These are phyloP conservation scores for Entomortierella parvispora DNA, from an alignment of 192 early-diverging fungal species.

Conservation along the genomic window DNA sequence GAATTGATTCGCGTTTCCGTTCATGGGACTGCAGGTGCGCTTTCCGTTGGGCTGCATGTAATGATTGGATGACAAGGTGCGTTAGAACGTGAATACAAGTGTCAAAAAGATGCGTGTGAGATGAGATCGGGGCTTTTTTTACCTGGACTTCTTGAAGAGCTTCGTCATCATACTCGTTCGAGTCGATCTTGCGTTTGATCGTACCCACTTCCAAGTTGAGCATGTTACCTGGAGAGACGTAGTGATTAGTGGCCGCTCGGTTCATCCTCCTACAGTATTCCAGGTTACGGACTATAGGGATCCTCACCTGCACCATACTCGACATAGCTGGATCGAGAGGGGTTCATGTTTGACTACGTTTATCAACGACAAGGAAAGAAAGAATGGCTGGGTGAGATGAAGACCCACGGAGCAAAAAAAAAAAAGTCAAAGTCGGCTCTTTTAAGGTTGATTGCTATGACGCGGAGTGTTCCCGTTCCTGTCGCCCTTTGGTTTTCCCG, in stretches of 20 bases:
- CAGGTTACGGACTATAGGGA: no score
- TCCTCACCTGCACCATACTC: slow-evolving; percentile 45
- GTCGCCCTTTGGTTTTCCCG: no score
- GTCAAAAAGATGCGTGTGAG: no score
- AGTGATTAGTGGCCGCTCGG: no score
- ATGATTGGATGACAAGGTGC: background rate
- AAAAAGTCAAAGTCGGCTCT: background rate
- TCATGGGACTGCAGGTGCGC: slow-evolving; percentile 27
- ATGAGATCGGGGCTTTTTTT: no score
- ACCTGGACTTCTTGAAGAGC: slow-evolving; percentile 39
- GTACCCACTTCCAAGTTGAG: slow-evolving; percentile 43
- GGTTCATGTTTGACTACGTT: slow-evolving; percentile 28
- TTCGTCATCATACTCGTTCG: slow-evolving; percentile 48
- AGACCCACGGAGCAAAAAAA: slow-evolving; percentile 3
- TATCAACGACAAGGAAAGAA: background rate
- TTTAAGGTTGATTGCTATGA: background rate
- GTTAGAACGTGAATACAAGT: background rate
- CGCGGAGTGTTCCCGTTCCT: no score
- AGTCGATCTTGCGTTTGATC: slow-evolving; percentile 51
- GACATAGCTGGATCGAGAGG: slow-evolving; percentile 36
- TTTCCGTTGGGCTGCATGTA: slow-evolving; percentile 41
- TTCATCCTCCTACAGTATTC: no score
- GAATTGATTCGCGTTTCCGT: slow-evolving; percentile 11
- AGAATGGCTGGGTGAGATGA: background rate
- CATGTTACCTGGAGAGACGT: slow-evolving; percentile 32